phyloP scores from a whole-genome alignment of 768 basidiomycete genomes.

The Rubroboletus satanas region DNA sequence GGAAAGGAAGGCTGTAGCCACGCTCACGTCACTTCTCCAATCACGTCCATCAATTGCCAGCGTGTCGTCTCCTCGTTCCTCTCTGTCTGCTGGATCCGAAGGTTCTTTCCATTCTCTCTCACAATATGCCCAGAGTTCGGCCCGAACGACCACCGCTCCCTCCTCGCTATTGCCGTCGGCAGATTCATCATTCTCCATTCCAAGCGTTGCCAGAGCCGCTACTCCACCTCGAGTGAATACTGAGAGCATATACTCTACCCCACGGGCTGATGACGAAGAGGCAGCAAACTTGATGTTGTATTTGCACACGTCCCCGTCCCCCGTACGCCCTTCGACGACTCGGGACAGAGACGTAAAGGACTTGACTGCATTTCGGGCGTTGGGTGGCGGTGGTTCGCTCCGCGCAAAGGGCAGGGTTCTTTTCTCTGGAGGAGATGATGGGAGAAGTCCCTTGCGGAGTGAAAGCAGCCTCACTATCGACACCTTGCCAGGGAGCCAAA shows the following conservation, averaged over 20 bases:
- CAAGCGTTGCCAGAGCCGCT: slow-evolving; percentile 22
- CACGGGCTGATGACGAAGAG: slow-evolving; percentile 66
- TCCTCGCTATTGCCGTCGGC: slow-evolving; percentile 39
- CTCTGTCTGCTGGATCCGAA: slow-evolving; percentile 65
- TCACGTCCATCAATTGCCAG: slow-evolving; percentile 60
- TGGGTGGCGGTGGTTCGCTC: slow-evolving; percentile 45
- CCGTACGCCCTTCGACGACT: slow-evolving; percentile 56
- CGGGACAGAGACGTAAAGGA: slow-evolving; percentile 47
- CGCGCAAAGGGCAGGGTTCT: slow-evolving; percentile 67
- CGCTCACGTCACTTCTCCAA: slow-evolving; percentile 68
- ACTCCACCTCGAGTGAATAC: slow-evolving; percentile 34
- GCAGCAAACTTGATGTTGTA: slow-evolving; percentile 85
- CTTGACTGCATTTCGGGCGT: slow-evolving; percentile 50
- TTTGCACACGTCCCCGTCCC: slow-evolving; percentile 82
- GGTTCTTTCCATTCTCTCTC: slow-evolving; percentile 60
- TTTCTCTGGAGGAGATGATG: slow-evolving; percentile 47
- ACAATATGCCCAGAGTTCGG: slow-evolving; percentile 65
- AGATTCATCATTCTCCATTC: slow-evolving; percentile 36
- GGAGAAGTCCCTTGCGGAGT: slow-evolving; percentile 26
- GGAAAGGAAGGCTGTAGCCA: slow-evolving; percentile 81
- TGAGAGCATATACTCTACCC: slow-evolving; percentile 40
- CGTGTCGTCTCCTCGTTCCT: slow-evolving; percentile 67
- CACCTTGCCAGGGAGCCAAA: slow-evolving; percentile 26
- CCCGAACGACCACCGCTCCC: slow-evolving; percentile 45
- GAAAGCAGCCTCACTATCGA: slow-evolving; percentile 27